These are phyloP conservation scores for Prosopis cineraria DNA, from an alignment of 306 rosid species.

Conservation along the genomic window DNA sequence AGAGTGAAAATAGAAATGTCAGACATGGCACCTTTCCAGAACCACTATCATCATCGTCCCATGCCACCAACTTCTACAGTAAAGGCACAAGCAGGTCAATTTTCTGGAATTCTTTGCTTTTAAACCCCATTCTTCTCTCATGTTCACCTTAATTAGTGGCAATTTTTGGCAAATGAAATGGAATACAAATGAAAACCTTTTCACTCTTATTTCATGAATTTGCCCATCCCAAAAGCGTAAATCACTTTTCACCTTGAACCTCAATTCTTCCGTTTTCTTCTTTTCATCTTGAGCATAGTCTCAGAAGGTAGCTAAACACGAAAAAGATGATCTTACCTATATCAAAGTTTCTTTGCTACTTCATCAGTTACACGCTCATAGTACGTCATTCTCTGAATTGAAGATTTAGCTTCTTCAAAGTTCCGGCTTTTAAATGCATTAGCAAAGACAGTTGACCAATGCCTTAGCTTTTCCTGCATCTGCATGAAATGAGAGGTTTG, in stretches of 20 bases:
- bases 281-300: constrained; percentile 17
- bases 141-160: background rate
- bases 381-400: constrained; percentile 78
- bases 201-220: constrained; percentile 4
- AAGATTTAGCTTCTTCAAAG: constrained; percentile 65
- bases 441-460: constrained; percentile 63
- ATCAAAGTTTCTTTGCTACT: constrained; percentile 66
- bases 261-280: constrained; percentile 27
- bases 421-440: constrained; percentile 55
- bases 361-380: constrained; percentile 81
- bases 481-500: constrained; percentile 45
- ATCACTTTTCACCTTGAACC: constrained; percentile 7
- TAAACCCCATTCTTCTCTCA: background rate
- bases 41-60: background rate
- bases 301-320: constrained; percentile 12
- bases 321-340: constrained; percentile 41
- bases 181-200: background rate
- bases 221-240: constrained; percentile 3
- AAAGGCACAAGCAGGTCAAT: background rate
- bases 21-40: background rate
- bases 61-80: background rate
- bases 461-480: constrained; percentile 79
- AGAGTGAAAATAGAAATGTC: constrained; percentile 7
- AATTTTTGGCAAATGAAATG: background rate
- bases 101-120: background rate